phyloP scores from a whole-genome alignment of 257 asterid species.

The Dorcoceras hygrometricum region DNA sequence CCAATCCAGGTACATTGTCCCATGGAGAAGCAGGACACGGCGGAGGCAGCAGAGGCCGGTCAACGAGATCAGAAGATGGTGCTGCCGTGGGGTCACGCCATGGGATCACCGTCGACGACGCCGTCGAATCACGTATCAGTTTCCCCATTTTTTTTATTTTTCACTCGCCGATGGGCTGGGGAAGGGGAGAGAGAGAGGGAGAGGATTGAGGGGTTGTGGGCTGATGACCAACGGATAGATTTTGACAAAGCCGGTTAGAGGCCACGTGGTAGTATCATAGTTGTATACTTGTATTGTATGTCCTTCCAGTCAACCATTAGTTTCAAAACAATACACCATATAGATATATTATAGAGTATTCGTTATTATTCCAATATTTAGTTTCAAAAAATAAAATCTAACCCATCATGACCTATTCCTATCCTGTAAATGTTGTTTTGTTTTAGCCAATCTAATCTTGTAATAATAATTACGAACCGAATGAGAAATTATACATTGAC shows the following conservation, averaged over 20 bases:
- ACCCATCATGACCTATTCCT: no score
- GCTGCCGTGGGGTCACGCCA: constrained; percentile 84
- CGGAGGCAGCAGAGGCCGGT: constrained; percentile 31
- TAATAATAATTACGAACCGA: no score
- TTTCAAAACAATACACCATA: no score
- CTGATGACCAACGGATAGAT: constrained; percentile 84
- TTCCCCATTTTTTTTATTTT: constrained; percentile 63
- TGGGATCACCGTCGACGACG: constrained; percentile 76
- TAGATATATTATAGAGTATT: no score
- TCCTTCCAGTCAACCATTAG: no score
- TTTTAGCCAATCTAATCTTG: no score
- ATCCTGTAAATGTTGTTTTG: no score
- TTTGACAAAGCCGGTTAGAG: constrained; percentile 31
- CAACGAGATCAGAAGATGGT: constrained; percentile 53
- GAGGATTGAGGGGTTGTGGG: no score
- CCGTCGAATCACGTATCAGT: constrained; percentile 80
- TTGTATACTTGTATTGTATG: no score
- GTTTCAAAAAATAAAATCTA: no score
- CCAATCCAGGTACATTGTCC: constrained; percentile 77
- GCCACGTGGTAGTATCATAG: constrained; percentile 40
- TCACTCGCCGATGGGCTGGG: constrained; percentile 31
- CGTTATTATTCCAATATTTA: no score
- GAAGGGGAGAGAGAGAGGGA: constrained; percentile 31
- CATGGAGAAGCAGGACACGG: constrained; percentile 34
- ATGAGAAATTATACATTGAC: no score